Evolutionary conservation across 805 yeast species (phyloP), one percentile per base, ranked within the genome.

Genomic region (Ogataea pignaliae): DNA sequence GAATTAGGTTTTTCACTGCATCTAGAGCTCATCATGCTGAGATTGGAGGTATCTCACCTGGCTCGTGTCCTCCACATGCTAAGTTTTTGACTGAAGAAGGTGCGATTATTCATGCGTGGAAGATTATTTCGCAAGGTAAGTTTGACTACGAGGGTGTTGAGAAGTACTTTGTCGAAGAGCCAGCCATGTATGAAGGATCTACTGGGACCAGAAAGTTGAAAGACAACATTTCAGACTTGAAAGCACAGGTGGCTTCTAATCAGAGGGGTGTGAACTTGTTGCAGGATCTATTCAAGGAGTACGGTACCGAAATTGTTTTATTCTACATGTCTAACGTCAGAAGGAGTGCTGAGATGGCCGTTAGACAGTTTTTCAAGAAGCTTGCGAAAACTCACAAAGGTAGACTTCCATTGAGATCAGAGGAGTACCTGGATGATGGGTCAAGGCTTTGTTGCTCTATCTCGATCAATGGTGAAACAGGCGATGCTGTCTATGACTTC

Each of bases 11-110:
- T 52, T 75, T 76, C 63, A 73, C 75, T 15, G 83, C 83, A 4
- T 70, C 81, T 1, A 64, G 83, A 47, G 83, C 81, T 3, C 83
- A 78, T 58, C 84, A 78, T 59, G 77, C 83, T 18, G 83, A 78
- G 50, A 78, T 78, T 53, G 83, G 83, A 34, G 78, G 81, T n/a
- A 70, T 78, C 40, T 68, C 78, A 39, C 79, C 82, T 9, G 82
- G 82, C 3, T 71, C 79, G 1, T 75, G 73, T 68, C 75, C 81
- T 17, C 74, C 83, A 3, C 65, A 75, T 53, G 78, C 83, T 12
- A 73, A 72, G 51, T 69, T 72, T 33, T 66, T 78, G 34, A 71
- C 60, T 47, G 77, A 77, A 47, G 84, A 78, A 58, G 84, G 83
- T 43, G 82, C 76, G 2, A 69, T 75, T 17, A 75, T 78, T 39